Evolutionary conservation across 2,329 filamentous ascomycete species (phyloP), one percentile per base, ranked within the genome.

Genomic region (Trichocomaceae sp.): DNA sequence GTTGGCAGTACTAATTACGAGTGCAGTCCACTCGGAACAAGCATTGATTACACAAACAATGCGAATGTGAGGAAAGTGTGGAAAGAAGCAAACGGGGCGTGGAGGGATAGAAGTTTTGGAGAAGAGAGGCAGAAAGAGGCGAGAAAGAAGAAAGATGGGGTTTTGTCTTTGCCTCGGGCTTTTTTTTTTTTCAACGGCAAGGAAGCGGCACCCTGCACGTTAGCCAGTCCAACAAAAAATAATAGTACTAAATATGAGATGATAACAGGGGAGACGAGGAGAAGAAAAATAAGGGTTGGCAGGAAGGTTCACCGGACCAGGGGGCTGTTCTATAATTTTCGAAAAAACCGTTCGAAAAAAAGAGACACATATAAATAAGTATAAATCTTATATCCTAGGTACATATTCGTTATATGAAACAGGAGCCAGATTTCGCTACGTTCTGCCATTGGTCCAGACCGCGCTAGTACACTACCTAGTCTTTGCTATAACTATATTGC

Each of bases 121-220:
- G 20, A 45, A 54, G 23, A 26, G 48, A 50, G 37, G 23, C 37
- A n/a, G 10, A 31, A 26, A 33, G 19, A 17, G 2, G 15, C 26
- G 31, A 47, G 33, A 37, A 6, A 29, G n/a, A 29, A 39, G 23
- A 39, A 49, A 31, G 29, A 20, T 33, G 35, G 33, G 50, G 37
- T 68, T 68, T 67, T 69, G 50, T 68, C 68, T 67, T 69, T 42
- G 23, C 7, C 23, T 26, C 44, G 42, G 50, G 8, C 29, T 23
- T 47, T 33, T 52, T 52, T 29, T 23, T 47, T 33, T 52, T 52
- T 19, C 33, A 52, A 47, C 50, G 19, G 31, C 39, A 22, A 10
- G 45, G 45, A 26, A 29, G 45, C 15, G 22, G 31, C 31, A 47
- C 31, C 26, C 23, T 31, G 45, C 31, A 47, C 26, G 45, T 22